These are phyloP conservation scores for Trichoderma hamatum DNA, from an alignment of 2,329 filamentous ascomycete genomes.

Conservation along the genomic window DNA sequence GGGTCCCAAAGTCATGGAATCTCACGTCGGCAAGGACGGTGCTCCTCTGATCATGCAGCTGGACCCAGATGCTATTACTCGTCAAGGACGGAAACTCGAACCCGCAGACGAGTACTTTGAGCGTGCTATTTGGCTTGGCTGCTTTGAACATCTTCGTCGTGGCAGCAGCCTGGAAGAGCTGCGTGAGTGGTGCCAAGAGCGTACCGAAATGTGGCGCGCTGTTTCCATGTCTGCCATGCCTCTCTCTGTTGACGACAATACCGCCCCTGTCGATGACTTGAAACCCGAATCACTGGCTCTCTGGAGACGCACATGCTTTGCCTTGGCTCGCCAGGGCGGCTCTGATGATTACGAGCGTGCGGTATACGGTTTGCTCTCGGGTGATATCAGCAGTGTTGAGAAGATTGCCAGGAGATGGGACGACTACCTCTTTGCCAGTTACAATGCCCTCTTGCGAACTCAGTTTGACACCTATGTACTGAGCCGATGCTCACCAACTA, in stretches of 20 bases:
- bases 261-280: conserved; percentile 43
- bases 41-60: conserved; percentile 79
- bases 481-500: conserved; percentile 55
- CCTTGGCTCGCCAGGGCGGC: conserved; percentile 68
- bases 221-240: conserved; percentile 76
- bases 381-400: conserved; percentile 77
- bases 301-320: conserved; percentile 79
- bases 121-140: conserved; percentile 87
- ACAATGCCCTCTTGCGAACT: conserved; percentile 80
- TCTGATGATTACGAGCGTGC: conserved; percentile 81
- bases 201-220: conserved; percentile 87
- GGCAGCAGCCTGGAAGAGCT: conserved; percentile 76
- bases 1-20: conserved; percentile 58
- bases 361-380: conserved; percentile 87
- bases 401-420: conserved; percentile 80
- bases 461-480: conserved; percentile 76
- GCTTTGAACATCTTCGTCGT: conserved; percentile 87
- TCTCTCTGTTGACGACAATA: conserved; percentile 54
- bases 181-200: conserved; percentile 81
- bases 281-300: conserved; percentile 56
- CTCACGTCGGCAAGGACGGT: conserved; percentile 60
- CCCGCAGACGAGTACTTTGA: conserved; percentile 87
- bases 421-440: conserved; percentile 83
- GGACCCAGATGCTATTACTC: conserved; percentile 85
- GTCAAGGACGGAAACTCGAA: conserved; percentile 77